Evolutionary conservation across 441 rosid genomes (phyloP).

Genomic region (Adansonia grandidieri): DNA sequence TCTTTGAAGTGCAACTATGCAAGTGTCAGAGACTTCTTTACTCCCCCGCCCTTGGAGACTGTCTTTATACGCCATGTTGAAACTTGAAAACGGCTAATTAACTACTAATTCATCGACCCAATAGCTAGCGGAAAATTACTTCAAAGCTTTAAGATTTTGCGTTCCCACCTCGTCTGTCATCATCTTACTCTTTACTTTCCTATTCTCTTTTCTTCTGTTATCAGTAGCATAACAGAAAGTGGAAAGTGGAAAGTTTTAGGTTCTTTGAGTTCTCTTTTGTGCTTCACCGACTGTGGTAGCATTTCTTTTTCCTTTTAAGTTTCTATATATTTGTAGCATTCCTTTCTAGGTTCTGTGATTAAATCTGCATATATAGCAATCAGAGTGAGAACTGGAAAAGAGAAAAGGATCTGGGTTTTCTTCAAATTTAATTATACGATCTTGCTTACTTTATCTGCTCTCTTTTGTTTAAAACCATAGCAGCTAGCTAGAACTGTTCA

Average conservation of each 20-base stretch:
- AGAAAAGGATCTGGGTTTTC: conserved; percentile 26
- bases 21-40: conserved; percentile 57
- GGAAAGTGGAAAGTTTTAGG: too few relatives aligned
- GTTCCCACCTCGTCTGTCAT: too few relatives aligned
- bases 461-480: not conserved
- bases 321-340: not conserved
- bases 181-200: too few relatives aligned
- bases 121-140: too few relatives aligned
- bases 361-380: not conserved
- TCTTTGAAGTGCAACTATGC: conserved; percentile 55
- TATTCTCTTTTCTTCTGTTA: too few relatives aligned
- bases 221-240: too few relatives aligned
- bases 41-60: conserved; percentile 82
- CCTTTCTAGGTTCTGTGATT: not conserved
- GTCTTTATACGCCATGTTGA: conserved; percentile 64
- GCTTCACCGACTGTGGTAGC: not conserved
- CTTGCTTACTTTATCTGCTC: not conserved
- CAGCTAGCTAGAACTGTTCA: not conserved
- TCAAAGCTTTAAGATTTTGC: too few relatives aligned
- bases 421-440: not conserved
- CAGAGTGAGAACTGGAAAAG: not conserved
- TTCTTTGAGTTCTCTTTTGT: too few relatives aligned
- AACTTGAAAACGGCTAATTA: conserved; percentile 4
- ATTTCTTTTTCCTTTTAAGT: not conserved
- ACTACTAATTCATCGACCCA: too few relatives aligned